Evolutionary conservation across 2,329 filamentous ascomycete genomes (phyloP).

Genomic region (Aspergillus neoniger): DNA sequence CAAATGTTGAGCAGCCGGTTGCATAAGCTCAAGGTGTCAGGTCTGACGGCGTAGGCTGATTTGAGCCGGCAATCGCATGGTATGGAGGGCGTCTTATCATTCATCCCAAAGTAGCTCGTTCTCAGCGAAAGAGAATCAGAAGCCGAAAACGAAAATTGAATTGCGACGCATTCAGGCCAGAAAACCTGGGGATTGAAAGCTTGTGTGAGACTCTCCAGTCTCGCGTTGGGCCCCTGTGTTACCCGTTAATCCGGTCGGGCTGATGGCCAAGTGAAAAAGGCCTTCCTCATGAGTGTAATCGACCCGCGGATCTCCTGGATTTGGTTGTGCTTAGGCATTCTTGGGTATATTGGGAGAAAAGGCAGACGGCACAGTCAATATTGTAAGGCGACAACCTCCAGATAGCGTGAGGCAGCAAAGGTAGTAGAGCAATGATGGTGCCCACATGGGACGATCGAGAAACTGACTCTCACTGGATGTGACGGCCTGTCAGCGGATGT

Average conservation of each 20-base stretch:
- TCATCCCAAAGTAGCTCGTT: not conserved
- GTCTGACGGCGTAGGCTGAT: slow-evolving; percentile 1
- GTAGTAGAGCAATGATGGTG: slow-evolving; percentile 18
- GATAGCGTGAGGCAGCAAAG: slow-evolving; percentile 21
- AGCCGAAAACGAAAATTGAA: not conserved
- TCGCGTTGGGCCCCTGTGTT: slow-evolving; percentile 22
- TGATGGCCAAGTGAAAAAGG: slow-evolving; percentile 12
- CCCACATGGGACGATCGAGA: slow-evolving; percentile 17
- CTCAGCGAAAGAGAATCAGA: not conserved
- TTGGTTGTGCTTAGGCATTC: slow-evolving; percentile 16
- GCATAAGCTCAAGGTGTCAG: slow-evolving; percentile 19
- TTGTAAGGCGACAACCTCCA: slow-evolving; percentile 20
- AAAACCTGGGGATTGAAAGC: not conserved
- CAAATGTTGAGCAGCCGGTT: slow-evolving; percentile 20
- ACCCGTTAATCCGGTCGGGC: slow-evolving; percentile 23
- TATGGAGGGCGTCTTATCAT: not conserved
- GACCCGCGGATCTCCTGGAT: slow-evolving; percentile 13
- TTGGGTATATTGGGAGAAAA: slow-evolving; percentile 4
- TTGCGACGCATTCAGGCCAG: not conserved
- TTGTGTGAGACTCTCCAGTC: not conserved
- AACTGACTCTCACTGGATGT: slow-evolving; percentile 18
- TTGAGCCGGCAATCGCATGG: slow-evolving; percentile 2
- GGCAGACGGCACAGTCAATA: slow-evolving; percentile 11
- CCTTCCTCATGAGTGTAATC: slow-evolving; percentile 9
- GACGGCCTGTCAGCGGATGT: slow-evolving; percentile 18